Evolutionary conservation across 495 filamentous ascomycete species (phyloP).

Genomic region (Lophiotrema nucula): DNA sequence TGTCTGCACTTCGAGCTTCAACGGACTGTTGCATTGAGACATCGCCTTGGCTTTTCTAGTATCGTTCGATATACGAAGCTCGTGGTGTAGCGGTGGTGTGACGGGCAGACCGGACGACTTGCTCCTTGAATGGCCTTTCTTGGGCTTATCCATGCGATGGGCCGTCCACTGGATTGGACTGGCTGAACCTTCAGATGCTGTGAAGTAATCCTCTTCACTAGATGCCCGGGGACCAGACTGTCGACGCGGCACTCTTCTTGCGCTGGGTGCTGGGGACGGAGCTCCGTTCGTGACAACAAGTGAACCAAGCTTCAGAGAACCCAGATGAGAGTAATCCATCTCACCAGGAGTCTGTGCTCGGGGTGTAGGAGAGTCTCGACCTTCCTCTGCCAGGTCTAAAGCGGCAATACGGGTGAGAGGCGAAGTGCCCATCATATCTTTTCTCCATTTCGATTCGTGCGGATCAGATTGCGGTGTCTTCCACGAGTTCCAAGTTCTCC

Average conservation of each 20-base stretch:
- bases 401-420: slow-evolving; percentile 29
- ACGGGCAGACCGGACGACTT: slow-evolving; percentile 19
- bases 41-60: slow-evolving; percentile 1
- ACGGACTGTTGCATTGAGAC: slow-evolving; percentile 17
- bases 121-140: slow-evolving; percentile 10
- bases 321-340: slow-evolving; percentile 37
- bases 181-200: slow-evolving; percentile 23
- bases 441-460: slow-evolving; percentile 20
- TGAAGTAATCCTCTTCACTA: slow-evolving; percentile 38
- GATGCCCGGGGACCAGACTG: slow-evolving; percentile 8
- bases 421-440: slow-evolving; percentile 28
- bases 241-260: slow-evolving; percentile 1
- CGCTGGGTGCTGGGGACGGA: slow-evolving; percentile 41
- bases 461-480: slow-evolving; percentile 1
- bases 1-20: slow-evolving; percentile 9
- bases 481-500: slow-evolving; percentile 30
- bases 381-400: slow-evolving; percentile 34
- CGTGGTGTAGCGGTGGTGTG: slow-evolving; percentile 8
- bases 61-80: not conserved
- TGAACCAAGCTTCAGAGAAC: slow-evolving; percentile 39
- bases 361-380: slow-evolving; percentile 14
- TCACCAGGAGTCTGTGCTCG: slow-evolving; percentile 40
- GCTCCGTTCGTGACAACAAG: slow-evolving; percentile 43
- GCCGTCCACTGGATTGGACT: slow-evolving; percentile 10
- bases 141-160: not conserved